Conservation (phyloP, 768 basidiomycete species). For the Goffeauzyma gilvescens region DNA sequence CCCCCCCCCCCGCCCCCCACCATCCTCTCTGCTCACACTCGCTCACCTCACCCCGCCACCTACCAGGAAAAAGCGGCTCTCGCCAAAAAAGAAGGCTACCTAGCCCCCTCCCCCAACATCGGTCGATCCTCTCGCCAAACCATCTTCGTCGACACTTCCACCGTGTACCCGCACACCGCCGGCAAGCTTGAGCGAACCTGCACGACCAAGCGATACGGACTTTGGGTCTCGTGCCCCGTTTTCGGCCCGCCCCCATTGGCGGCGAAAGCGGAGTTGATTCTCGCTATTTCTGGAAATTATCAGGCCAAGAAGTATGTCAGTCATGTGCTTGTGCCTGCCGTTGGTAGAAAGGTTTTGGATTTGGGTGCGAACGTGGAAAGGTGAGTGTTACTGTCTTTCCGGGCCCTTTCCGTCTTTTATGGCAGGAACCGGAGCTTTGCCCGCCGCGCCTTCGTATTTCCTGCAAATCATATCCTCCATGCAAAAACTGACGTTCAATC, state of each 20-base stretch:
- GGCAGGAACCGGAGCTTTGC: no score
- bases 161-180: constrained; percentile 38
- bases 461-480: no score
- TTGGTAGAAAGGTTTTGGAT: constrained; percentile 53
- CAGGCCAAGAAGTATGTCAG: constrained; percentile 64
- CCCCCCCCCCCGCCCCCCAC: no score
- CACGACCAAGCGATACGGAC: constrained; percentile 42
- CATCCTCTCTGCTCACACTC: neutral
- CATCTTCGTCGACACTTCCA: constrained; percentile 72
- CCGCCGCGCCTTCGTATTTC: no score
- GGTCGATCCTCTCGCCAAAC: no score
- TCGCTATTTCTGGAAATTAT: constrained; percentile 62
- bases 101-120: no score
- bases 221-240: constrained; percentile 57
- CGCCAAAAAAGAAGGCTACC: no score
- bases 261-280: constrained; percentile 45
- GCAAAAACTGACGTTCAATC: no score
- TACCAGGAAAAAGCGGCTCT: no score
- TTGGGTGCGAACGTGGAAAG: constrained; percentile 69
- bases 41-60: neutral
- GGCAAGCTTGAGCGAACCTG: constrained; percentile 45
- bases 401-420: no score
- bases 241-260: constrained; percentile 51
- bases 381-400: no score
- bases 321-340: constrained; percentile 56